These are phyloP conservation scores for Solanum pimpinellifolium DNA, from an alignment of 257 asterid genomes.

Conservation along the genomic window DNA sequence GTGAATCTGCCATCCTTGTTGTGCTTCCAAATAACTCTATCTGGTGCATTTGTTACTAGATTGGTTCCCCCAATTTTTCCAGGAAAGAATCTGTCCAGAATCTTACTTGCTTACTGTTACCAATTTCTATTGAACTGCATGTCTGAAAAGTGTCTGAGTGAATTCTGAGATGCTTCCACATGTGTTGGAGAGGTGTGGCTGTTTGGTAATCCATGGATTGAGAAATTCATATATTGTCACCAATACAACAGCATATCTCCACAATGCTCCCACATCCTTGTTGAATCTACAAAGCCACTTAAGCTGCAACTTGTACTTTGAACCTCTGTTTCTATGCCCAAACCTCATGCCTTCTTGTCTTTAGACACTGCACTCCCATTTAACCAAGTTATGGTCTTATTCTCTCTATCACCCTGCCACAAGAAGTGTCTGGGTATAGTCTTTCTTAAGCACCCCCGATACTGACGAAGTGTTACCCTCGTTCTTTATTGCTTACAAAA, in stretches of 20 bases:
- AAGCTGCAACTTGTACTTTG: background rate
- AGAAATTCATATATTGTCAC: background rate
- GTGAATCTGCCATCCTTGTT: too few species aligned
- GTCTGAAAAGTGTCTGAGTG: background rate
- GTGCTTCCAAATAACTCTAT: too few species aligned
- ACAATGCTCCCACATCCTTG: background rate
- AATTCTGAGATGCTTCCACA: background rate
- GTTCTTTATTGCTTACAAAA: background rate
- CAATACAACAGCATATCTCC: background rate
- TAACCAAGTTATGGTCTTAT: background rate
- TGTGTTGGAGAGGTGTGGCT: background rate
- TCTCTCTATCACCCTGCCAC: background rate
- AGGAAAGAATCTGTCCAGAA: background rate
- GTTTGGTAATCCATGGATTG: background rate
- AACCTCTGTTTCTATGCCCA: background rate
- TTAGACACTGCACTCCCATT: background rate
- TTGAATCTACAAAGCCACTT: background rate
- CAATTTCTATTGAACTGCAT: background rate
- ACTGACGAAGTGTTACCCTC: background rate
- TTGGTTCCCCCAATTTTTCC: too few species aligned
- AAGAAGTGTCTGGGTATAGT: background rate
- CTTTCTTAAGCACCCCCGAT: background rate
- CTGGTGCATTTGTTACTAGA: too few species aligned
- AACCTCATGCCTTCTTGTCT: background rate
- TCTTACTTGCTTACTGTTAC: background rate